Percentiles rank a stretch among this genome's conserved stretches.
Evolutionary conservation across 345 rosid genomes (phyloP).

Genomic region (Gossypium rotundifolium): DNA sequence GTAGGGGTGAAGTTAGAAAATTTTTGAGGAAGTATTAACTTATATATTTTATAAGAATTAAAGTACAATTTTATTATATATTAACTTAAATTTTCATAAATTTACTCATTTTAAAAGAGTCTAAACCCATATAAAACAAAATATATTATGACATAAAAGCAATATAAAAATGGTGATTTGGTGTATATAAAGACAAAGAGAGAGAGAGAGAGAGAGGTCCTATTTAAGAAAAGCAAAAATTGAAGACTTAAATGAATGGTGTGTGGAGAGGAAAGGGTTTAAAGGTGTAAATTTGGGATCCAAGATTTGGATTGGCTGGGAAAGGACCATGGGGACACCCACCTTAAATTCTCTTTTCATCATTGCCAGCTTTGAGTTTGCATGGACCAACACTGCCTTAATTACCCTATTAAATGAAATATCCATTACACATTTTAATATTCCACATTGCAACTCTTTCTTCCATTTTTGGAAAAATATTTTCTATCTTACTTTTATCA

Average conservation of each 20-base stretch:
- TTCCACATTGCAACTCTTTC: not conserved
- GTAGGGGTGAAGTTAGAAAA: too few relatives aligned
- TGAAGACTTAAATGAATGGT: constrained; percentile 14
- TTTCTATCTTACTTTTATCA: too few relatives aligned
- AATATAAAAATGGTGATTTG: not conserved
- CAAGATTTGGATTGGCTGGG: constrained; percentile 15
- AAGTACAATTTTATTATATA: too few relatives aligned
- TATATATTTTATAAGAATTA: too few relatives aligned
- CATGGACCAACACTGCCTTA: constrained; percentile 40
- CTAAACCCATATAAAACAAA: too few relatives aligned
- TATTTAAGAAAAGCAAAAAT: not conserved
- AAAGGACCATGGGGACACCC: constrained; percentile 32
- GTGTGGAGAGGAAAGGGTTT: constrained; percentile 14
- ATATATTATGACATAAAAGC: too few relatives aligned
- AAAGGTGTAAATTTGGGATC: constrained; percentile 8
- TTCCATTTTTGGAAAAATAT: not conserved
- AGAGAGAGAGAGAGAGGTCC: constrained; percentile 6
- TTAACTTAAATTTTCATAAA: too few relatives aligned
- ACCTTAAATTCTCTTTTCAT: constrained; percentile 35
- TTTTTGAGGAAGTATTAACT: accelerated
- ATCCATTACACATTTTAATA: not conserved
- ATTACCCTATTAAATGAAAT: constrained; percentile 28
- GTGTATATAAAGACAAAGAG: constrained; percentile 16
- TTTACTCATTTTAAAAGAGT: too few relatives aligned
- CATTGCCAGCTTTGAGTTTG: constrained; percentile 30